Conservation (phyloP, 1,284 basidiomycete species). For the Cryptococcus neoformans region DNA sequence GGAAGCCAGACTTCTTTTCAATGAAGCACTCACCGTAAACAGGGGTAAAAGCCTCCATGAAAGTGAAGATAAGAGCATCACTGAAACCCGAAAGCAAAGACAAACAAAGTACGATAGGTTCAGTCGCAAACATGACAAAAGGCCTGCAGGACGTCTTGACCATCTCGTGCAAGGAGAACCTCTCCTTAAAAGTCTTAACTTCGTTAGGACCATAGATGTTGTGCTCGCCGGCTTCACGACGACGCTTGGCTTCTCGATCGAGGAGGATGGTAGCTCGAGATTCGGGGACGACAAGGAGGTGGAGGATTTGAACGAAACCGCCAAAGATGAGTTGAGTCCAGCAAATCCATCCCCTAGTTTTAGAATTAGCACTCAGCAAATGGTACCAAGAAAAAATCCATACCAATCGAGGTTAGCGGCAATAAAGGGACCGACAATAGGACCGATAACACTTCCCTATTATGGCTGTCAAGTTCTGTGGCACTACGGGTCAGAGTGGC, state of each 20-base stretch:
- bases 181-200: conserved; percentile 32
- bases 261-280: conserved; percentile 48
- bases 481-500: too few relatives aligned
- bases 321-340: conserved; percentile 51
- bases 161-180: conserved; percentile 44
- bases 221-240: conserved; percentile 36
- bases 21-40: conserved; percentile 15
- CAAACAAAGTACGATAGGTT: conserved; percentile 51
- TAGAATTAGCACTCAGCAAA: not conserved
- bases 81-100: conserved; percentile 51
- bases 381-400: not conserved
- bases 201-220: conserved; percentile 51
- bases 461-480: not conserved
- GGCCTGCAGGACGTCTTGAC: conserved; percentile 43
- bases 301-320: conserved; percentile 44
- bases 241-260: conserved; percentile 46
- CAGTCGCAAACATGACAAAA: conserved; percentile 31
- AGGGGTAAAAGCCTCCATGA: conserved; percentile 48
- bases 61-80: conserved; percentile 49
- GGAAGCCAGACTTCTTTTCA: too few relatives aligned
- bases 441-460: conserved; percentile 53
- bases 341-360: conserved; percentile 37
- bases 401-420: conserved; percentile 51
- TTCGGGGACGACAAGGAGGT: conserved; percentile 50
- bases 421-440: conserved; percentile 51